Base-by-base conservation (phyloP, 2,329 filamentous ascomycete genomes). In the Penicillium psychrosexuale region DNA sequence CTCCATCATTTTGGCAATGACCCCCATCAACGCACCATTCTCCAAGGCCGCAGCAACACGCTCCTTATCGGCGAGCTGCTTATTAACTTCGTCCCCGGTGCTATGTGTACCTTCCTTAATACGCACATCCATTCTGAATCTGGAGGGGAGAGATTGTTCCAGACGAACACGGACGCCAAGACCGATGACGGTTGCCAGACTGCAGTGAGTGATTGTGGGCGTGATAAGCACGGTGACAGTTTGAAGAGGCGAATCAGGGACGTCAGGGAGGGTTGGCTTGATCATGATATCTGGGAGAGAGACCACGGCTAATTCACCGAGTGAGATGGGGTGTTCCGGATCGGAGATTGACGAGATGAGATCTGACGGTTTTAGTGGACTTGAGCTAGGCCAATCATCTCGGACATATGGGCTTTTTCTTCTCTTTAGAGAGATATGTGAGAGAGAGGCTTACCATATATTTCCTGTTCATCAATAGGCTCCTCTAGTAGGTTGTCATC, bases 21-120 rank as follows among this genome's bases (percentile, higher is more conserved):
- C 90, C 38, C 86, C 86, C 80, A 90, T 91, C 57, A 99, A 78
- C 1, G 90, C 95, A 53, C 90, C 89, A 71, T 99, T 99, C 75
- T 97, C 94, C 65, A 97, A 78, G 7, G 94, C 94, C 9, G 94
- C 94, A 1, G 93, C 92, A 42, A 99, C 94, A 58, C 94, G 82
- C 77, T 99, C 94, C 79, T 97, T 99, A 76, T 99, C 94, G 33
- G 86, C 90, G 40, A 99, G 78, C 75, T 99, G 94, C 80, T 97
- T 97, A 77, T 96, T 97, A 49, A 97, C 91, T 72, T 96, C 91
- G 60, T 96, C 91, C 43, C 91, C 93, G 58, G 95, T 95, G 61
- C 86, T 90, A 72, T 97, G 94, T n/a, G 91, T 94, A 59, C 92
- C 93, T 75, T 96, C 89, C 74, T 97, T 97, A 74, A 97, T 96